These are phyloP conservation scores for Globisporangium viniferum DNA, from an alignment of 352 stramenopile genomes.

Conservation along the genomic window DNA sequence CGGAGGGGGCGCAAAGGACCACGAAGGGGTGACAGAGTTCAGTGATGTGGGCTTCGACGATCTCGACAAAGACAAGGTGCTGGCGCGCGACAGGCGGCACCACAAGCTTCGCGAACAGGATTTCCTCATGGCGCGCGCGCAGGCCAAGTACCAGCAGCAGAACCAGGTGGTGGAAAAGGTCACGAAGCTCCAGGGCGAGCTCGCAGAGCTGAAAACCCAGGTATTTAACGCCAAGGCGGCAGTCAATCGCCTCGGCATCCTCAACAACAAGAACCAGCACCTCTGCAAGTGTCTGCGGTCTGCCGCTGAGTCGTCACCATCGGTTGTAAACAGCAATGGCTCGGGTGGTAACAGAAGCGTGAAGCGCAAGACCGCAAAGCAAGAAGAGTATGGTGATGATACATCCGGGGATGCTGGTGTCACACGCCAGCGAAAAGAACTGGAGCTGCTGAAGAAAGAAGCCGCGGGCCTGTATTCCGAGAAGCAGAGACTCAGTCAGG, in stretches of 20 bases:
- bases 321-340: neutral
- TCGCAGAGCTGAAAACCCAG: conserved; percentile 36
- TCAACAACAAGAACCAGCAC: conserved; percentile 61
- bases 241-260: conserved; percentile 37
- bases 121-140: conserved; percentile 52
- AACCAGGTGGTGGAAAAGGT: conserved; percentile 51
- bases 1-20: neutral
- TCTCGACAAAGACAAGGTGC: conserved; percentile 45
- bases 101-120: conserved; percentile 49
- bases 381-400: neutral
- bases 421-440: conserved; percentile 31
- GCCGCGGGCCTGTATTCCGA: conserved; percentile 30
- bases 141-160: conserved; percentile 59
- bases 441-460: conserved; percentile 39
- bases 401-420: conserved; percentile 13
- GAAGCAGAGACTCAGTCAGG: conserved; percentile 16
- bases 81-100: conserved; percentile 40
- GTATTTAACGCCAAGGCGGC: conserved; percentile 36
- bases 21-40: conserved; percentile 3
- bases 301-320: neutral
- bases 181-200: conserved; percentile 40
- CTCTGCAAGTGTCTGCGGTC: conserved; percentile 43
- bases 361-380: conserved; percentile 15
- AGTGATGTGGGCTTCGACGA: conserved; percentile 17
- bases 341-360: neutral